Percentiles rank a stretch among this genome's conserved stretches.
phyloP scores from a whole-genome alignment of 768 basidiomycete species.

The Panus rudis region DNA sequence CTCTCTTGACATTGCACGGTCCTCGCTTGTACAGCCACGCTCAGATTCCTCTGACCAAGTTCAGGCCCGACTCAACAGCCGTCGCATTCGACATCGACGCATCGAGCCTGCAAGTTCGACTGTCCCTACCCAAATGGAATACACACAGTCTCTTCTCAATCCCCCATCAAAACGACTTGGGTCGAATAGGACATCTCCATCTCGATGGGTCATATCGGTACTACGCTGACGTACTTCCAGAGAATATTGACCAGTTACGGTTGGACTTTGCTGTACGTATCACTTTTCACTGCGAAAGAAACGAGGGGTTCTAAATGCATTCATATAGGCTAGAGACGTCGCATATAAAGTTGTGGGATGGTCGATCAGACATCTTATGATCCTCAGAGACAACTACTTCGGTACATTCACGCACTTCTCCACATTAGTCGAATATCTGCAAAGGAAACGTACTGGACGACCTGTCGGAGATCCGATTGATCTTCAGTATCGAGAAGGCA shows the following conservation, averaged over 20 bases:
- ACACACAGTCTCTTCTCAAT: slow-evolving; percentile 67
- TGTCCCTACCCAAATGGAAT: slow-evolving; percentile 86
- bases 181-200: slow-evolving; percentile 47
- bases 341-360: slow-evolving; percentile 76
- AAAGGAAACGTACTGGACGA: slow-evolving; percentile 49
- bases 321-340: slow-evolving; percentile 44
- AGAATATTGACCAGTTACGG: slow-evolving; percentile 73
- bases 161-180: slow-evolving; percentile 52
- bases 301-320: background rate
- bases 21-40: slow-evolving; percentile 41
- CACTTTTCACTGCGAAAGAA: background rate
- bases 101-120: slow-evolving; percentile 47
- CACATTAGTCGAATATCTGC: slow-evolving; percentile 79
- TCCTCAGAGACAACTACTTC: slow-evolving; percentile 88
- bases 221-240: slow-evolving; percentile 56
- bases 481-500: slow-evolving; percentile 72
- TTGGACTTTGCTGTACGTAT: too few relatives aligned
- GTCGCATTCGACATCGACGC: slow-evolving; percentile 60
- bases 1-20: slow-evolving; percentile 65
- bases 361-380: slow-evolving; percentile 85
- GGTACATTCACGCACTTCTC: slow-evolving; percentile 92
- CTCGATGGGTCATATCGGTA: slow-evolving; percentile 71
- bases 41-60: slow-evolving; percentile 63
- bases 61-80: slow-evolving; percentile 59
- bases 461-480: slow-evolving; percentile 77